Conservation (phyloP, 2,329 filamentous ascomycete species). For the Acrocalymma vagum region DNA sequence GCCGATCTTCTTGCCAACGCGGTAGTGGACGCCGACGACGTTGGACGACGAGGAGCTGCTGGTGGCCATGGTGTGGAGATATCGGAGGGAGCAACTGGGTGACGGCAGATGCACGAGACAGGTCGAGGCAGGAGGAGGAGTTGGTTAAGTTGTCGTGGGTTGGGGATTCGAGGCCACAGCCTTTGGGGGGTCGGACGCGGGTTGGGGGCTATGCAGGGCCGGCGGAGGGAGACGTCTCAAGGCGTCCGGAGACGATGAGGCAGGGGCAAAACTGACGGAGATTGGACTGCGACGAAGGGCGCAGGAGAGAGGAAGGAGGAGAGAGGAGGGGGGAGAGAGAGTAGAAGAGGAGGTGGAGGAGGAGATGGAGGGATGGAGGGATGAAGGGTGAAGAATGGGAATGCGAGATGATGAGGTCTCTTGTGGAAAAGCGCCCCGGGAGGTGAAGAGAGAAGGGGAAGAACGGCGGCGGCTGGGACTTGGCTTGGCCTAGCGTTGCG, state of each 20-base stretch:
- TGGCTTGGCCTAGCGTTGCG: no score
- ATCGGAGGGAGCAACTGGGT: slow-evolving; percentile 13
- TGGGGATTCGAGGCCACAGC: slow-evolving; percentile 26
- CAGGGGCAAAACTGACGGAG: slow-evolving; percentile 4
- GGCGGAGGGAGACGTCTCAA: slow-evolving; percentile 22
- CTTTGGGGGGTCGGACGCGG: slow-evolving; percentile 30
- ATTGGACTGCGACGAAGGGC: slow-evolving; percentile 4
- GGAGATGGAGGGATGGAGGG: slow-evolving; percentile 3
- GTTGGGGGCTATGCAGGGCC: slow-evolving; percentile 35
- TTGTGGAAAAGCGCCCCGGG: no score
- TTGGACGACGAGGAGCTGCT: slow-evolving; percentile 93
- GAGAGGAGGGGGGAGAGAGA: background rate
- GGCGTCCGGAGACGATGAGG: slow-evolving; percentile 12
- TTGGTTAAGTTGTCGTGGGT: slow-evolving; percentile 18
- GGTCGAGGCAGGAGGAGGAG: slow-evolving; percentile 7
- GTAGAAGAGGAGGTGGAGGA: slow-evolving; percentile 6
- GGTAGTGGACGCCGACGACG: slow-evolving; percentile 98
- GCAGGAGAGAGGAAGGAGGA: background rate
- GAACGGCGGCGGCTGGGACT: no score
- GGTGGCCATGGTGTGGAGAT: slow-evolving; percentile 68
- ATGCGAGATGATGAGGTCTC: no score
- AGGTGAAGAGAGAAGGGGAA: no score
- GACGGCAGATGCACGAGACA: slow-evolving; percentile 16
- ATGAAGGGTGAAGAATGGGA: slow-evolving; percentile 6
- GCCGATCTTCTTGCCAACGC: slow-evolving; percentile 99